Percentiles rank a stretch among this genome's conserved stretches.
phyloP scores from a whole-genome alignment of 352 stramenopile species.

The Phytophthora pseudosyringae region DNA sequence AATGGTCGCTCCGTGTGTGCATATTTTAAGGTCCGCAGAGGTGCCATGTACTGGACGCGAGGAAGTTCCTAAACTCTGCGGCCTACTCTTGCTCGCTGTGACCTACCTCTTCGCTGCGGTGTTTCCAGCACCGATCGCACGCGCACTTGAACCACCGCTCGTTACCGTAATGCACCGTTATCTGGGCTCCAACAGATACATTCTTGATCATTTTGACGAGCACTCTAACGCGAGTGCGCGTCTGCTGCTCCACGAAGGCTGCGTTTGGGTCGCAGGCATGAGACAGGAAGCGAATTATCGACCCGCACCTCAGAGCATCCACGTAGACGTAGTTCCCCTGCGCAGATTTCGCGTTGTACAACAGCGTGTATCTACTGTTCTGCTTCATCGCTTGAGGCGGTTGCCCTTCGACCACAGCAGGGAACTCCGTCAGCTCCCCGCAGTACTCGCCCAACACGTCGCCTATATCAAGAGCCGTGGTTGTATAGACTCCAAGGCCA shows the following conservation, averaged over 20 bases:
- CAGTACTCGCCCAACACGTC: neutral
- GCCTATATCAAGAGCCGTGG: neutral
- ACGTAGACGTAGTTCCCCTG: constrained; percentile 12
- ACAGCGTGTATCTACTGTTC: neutral
- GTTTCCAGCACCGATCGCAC: neutral
- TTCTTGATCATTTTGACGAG: constrained; percentile 14
- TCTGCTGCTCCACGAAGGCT: constrained; percentile 18
- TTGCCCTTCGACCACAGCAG: neutral
- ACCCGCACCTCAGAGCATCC: constrained; percentile 1
- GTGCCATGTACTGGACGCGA: neutral
- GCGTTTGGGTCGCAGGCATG: constrained; percentile 7
- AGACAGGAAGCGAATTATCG: constrained; percentile 4
- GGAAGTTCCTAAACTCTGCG: neutral
- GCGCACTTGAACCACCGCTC: constrained; percentile 11
- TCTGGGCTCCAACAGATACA: neutral
- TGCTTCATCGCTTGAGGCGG: neutral
- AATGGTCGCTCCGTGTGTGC: too few relatives aligned
- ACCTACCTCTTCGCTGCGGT: neutral
- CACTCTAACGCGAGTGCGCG: neutral
- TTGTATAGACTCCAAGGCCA: neutral
- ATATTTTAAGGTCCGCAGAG: too few relatives aligned
- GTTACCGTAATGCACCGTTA: constrained; percentile 14
- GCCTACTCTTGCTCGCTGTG: neutral
- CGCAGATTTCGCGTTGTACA: neutral
- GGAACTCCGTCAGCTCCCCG: neutral